phyloP scores from a whole-genome alignment of 129 eudicot species.

The Artemisia argyi region DNA sequence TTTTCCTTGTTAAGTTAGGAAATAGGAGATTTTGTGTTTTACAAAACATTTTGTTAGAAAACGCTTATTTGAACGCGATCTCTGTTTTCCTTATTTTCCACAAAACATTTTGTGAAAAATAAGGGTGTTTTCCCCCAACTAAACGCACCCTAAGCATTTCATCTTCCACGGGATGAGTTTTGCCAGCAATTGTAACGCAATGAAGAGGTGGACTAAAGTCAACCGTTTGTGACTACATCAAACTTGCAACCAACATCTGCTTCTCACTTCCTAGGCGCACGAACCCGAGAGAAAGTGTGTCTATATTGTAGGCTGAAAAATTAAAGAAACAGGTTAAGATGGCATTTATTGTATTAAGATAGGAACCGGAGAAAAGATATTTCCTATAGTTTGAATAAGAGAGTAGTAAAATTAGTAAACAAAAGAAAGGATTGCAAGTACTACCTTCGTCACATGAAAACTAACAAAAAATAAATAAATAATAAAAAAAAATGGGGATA shows the following conservation, averaged over 20 bases:
- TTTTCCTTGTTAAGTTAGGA: no score
- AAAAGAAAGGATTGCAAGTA: background rate
- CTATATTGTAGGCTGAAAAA: constrained; percentile 64
- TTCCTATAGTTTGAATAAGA: no score
- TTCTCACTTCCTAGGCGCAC: constrained; percentile 90
- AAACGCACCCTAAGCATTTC: no score
- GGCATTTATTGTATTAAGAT: background rate
- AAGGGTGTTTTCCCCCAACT: no score
- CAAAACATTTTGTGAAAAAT: no score
- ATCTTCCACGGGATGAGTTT: constrained; percentile 86
- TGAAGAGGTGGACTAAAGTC: constrained; percentile 93
- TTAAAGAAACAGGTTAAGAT: background rate
- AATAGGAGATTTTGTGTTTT: no score
- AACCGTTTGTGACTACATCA: constrained; percentile 60
- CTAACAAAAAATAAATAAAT: background rate
- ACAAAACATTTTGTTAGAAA: no score
- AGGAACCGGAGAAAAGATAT: no score
- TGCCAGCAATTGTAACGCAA: constrained; percentile 74
- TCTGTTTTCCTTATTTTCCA: no score
- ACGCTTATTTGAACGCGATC: no score
- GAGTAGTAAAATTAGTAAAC: background rate
- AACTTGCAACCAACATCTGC: constrained; percentile 74
- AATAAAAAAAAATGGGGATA: no score
- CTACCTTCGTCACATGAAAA: background rate
- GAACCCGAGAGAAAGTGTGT: constrained; percentile 79